Base-by-base conservation (phyloP, 148 eudicot genomes). In the Camellia japonica region DNA sequence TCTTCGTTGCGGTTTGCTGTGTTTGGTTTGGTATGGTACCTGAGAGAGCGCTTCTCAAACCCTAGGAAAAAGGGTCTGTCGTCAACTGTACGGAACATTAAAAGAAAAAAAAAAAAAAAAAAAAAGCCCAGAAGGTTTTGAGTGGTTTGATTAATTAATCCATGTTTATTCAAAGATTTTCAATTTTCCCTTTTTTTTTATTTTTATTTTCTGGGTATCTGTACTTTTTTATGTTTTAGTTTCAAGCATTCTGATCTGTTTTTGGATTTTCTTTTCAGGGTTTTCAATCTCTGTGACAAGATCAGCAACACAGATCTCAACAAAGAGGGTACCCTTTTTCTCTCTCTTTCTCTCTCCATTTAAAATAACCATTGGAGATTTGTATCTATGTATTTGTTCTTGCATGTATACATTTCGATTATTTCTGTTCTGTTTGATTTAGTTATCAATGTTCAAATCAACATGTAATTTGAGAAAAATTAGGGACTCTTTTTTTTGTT, bases 61-160 rank as follows among this genome's bases (percentile, higher is more conserved):
- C 56, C 58, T 76, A 76, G 68, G 46, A 75, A 58, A 75, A 54
- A 75, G 65, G 68, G 46, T 19, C 68, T 62, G 67, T 76, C 20
- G 67, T 76, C 79, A 44, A 62, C 69, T 63, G 10, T 47, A 7
- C 42, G 58, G n/a, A 30, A 30, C 38, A 30, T 30, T 30, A 30
- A 30, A 43, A 18, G 47, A 42, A 2, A 0, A n/a, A 18, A 51
- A 52, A 9, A 51, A 23, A 13, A 52, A 16, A 59, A 58, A 58
- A 0, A 7, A 74, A 20, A 49, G 23, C 47, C 46, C 63, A 74
- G 3, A 30, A 55, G 43, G 41, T 58, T 0, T 23, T 0, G 59
- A 69, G 79, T 76, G 79, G 70, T 76, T 16, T 15, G 63, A 61
- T 76, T 30, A 2, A 58, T 58, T 58, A 9, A 11, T 58, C 15